phyloP scores from a whole-genome alignment of 139 green algal genomes.

The Edaphochlamys debaryana region DNA sequence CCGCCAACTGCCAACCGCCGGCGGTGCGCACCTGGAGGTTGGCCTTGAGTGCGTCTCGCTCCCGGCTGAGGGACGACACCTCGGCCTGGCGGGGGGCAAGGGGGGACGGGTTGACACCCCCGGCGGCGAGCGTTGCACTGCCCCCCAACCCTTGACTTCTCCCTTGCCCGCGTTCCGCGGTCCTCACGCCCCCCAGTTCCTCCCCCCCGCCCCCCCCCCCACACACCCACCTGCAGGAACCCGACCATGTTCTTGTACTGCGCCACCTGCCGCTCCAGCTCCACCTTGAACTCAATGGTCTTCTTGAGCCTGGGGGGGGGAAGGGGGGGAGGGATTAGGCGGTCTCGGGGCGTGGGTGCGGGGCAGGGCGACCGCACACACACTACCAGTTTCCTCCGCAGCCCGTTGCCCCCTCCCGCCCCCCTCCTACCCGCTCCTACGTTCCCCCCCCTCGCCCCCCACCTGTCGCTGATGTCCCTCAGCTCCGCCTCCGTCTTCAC shows the following conservation, averaged over 20 bases:
- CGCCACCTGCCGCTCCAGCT: conserved; percentile 40
- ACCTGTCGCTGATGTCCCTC: conserved; percentile 35
- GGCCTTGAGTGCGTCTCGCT: conserved; percentile 35
- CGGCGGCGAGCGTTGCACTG: too few species aligned
- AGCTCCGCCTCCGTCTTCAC: conserved; percentile 37
- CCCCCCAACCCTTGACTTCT: too few species aligned
- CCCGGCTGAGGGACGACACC: conserved; percentile 25
- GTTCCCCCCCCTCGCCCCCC: too few species aligned
- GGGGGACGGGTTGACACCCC: too few species aligned
- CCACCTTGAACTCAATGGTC: conserved; percentile 43
- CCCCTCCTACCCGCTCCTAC: too few species aligned
- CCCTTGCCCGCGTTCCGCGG: too few species aligned
- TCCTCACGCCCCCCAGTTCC: too few species aligned
- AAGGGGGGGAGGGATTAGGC: neutral
- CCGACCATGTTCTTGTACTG: conserved; percentile 45
- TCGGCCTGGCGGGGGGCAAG: neutral
- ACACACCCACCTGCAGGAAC: conserved; percentile 17
- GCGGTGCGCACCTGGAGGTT: conserved; percentile 1
- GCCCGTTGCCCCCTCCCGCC: too few species aligned
- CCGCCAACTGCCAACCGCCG: neutral
- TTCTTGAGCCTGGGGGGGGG: conserved; percentile 20
- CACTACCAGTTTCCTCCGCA: too few species aligned
- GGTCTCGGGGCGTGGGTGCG: too few species aligned
- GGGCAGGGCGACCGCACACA: too few species aligned
- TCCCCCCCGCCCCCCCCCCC: too few species aligned